A percentile compares a stretch with the other conserved stretches of the same genome.
Evolutionary conservation across 164 flowering plant genomes (phyloP).

Genomic region (Vitis rotundifolia): DNA sequence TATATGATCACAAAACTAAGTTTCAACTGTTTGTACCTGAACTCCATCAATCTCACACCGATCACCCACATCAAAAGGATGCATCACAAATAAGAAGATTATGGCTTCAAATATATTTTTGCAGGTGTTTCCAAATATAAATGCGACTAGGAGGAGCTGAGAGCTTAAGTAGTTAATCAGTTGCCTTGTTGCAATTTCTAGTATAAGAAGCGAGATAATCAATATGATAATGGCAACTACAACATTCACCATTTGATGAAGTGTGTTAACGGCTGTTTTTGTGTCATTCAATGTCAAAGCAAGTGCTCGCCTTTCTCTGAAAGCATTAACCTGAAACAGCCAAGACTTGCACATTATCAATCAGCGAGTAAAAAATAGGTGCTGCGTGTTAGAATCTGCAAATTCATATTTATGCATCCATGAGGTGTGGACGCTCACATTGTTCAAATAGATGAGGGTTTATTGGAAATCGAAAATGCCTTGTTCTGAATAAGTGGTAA

Average conservation of each 20-base stretch:
- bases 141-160: constrained; percentile 53
- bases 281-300: constrained; percentile 65
- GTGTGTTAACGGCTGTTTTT: constrained; percentile 66
- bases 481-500: too few relatives aligned
- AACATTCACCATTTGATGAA: constrained; percentile 48
- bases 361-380: too few relatives aligned
- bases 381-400: too few relatives aligned
- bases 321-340: constrained; percentile 47
- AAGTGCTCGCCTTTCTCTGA: constrained; percentile 62
- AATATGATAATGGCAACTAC: constrained; percentile 35
- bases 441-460: too few relatives aligned
- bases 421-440: too few relatives aligned
- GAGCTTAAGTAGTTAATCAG: constrained; percentile 43
- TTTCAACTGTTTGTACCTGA: constrained; percentile 35
- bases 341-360: background rate
- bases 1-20: background rate
- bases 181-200: constrained; percentile 47
- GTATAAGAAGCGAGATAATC: constrained; percentile 40
- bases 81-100: constrained; percentile 60
- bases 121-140: constrained; percentile 67
- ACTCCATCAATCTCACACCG: constrained; percentile 64
- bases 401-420: too few relatives aligned
- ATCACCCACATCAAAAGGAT: constrained; percentile 77
- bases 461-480: too few relatives aligned
- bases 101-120: constrained; percentile 63